phyloP scores from a whole-genome alignment of 305 asterid genomes.

The Solanum chacoense region DNA sequence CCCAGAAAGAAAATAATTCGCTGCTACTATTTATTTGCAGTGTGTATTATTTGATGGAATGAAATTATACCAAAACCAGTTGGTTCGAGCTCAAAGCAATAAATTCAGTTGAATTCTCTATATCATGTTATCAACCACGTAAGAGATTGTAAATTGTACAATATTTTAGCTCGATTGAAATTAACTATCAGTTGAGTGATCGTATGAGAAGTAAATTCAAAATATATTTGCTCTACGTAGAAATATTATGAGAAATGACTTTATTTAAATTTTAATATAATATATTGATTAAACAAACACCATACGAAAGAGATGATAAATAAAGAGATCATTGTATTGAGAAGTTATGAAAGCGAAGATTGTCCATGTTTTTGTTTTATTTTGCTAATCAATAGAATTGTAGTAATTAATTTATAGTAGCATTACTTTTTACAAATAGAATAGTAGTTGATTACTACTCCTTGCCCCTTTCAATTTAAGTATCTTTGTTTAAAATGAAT shows the following conservation, averaged over 20 bases:
- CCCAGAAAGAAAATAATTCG: not conserved
- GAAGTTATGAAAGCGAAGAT: not conserved
- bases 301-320: not conserved
- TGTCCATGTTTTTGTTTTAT: not conserved
- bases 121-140: not conserved
- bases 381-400: not conserved
- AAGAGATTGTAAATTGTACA: not conserved
- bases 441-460: not conserved
- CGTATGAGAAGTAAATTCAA: not conserved
- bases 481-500: not conserved
- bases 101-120: not conserved
- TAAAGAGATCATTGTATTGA: not conserved
- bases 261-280: not conserved
- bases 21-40: not conserved
- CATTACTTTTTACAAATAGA: not conserved
- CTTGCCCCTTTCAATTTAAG: not conserved
- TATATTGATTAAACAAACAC: not conserved
- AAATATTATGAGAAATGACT: not conserved
- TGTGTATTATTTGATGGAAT: not conserved
- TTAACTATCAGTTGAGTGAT: not conserved
- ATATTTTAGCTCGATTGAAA: not conserved
- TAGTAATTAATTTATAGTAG: not conserved
- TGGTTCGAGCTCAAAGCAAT: not conserved
- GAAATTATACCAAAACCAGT: not conserved
- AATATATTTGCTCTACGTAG: not conserved